These are phyloP conservation scores for Apiospora malaysiana DNA, from an alignment of 2,329 filamentous ascomycete genomes.

Conservation along the genomic window DNA sequence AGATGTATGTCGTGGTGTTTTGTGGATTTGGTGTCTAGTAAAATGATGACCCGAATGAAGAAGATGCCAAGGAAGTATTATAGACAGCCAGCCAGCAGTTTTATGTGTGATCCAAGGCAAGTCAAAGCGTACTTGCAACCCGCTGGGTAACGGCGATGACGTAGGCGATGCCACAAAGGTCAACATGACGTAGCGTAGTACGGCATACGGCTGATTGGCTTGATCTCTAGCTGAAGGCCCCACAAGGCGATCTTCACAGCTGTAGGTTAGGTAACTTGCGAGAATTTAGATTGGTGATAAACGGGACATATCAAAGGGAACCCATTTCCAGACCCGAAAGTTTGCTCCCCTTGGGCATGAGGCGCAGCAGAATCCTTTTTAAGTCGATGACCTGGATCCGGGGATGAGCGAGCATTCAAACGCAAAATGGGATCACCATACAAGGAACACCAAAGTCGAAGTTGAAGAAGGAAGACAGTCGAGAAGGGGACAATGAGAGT, in stretches of 20 bases:
- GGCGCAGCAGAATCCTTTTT: too few species aligned
- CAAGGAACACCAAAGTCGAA: not conserved
- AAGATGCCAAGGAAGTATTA: not conserved
- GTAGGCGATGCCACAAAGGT: not conserved
- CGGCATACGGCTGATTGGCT: not conserved
- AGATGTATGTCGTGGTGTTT: not conserved
- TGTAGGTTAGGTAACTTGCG: not conserved
- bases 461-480: not conserved
- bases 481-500: not conserved
- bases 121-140: not conserved
- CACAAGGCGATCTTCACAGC: not conserved
- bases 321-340: not conserved
- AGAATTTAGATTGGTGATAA: too few species aligned
- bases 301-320: not conserved
- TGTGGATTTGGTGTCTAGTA: too few species aligned
- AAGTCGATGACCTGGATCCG: too few species aligned
- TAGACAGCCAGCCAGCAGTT: not conserved
- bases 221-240: not conserved
- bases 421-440: too few species aligned
- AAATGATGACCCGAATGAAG: too few species aligned
- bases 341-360: too few species aligned
- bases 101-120: not conserved
- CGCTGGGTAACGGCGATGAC: not conserved
- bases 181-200: not conserved
- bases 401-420: too few species aligned